Percentiles rank a stretch among this genome's conserved stretches.
Conservation (phyloP, 1,139 yeast species). For the Scheffersomyces parashehatae region DNA sequence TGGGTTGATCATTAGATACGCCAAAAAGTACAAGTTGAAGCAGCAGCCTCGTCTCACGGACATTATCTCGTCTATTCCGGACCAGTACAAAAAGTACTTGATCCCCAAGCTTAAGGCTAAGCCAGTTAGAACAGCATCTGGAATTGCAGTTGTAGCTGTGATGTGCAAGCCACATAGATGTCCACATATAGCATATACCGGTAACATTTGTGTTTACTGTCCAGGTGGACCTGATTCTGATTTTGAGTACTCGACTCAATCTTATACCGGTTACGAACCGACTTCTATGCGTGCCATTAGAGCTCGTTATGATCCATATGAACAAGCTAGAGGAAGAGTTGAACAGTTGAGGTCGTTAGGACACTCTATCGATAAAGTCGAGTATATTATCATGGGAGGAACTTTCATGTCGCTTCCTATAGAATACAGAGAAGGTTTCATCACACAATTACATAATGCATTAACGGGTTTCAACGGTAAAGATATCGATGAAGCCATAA, state of each 20-base stretch:
- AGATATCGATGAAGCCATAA: slow-evolving; percentile 86
- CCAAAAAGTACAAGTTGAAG: slow-evolving; percentile 87
- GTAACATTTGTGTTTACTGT: slow-evolving; percentile 97
- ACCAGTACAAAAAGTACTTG: slow-evolving; percentile 87
- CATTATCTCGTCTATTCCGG: slow-evolving; percentile 93
- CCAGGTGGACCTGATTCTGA: slow-evolving; percentile 99
- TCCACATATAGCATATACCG: slow-evolving; percentile 98
- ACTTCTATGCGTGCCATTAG: slow-evolving; percentile 98
- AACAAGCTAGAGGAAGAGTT: slow-evolving; percentile 96
- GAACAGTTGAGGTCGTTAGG: slow-evolving; percentile 95
- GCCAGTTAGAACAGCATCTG: slow-evolving; percentile 98
- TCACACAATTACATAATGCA: slow-evolving; percentile 90
- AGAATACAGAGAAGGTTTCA: slow-evolving; percentile 86
- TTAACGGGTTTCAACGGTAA: slow-evolving; percentile 89
- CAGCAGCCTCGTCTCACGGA: slow-evolving; percentile 95
- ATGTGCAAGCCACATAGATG: slow-evolving; percentile 99
- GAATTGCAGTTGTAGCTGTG: slow-evolving; percentile 97
- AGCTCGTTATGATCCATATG: slow-evolving; percentile 97
- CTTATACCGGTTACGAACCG: slow-evolving; percentile 98
- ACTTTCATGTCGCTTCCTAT: slow-evolving; percentile 94
- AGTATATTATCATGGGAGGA: slow-evolving; percentile 98
- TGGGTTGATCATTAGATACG: slow-evolving; percentile 80
- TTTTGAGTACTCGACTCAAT: slow-evolving; percentile 96
- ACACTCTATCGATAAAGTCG: slow-evolving; percentile 95
- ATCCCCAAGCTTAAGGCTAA: slow-evolving; percentile 94